These are phyloP conservation scores for Trametes cingulata DNA, from an alignment of 768 basidiomycete species.

Conservation along the genomic window DNA sequence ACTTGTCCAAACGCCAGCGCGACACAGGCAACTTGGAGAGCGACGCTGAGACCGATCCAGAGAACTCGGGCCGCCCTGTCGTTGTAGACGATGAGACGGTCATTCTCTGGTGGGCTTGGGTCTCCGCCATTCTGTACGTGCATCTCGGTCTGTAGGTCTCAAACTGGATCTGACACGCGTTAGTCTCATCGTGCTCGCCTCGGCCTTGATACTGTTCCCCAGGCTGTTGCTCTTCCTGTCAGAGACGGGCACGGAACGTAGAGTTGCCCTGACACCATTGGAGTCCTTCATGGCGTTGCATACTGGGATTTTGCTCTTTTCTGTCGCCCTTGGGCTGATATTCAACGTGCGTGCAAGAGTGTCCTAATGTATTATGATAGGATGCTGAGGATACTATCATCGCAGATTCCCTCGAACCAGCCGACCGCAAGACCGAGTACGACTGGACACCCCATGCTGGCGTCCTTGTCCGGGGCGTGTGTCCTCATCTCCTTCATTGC, in stretches of 20 bases:
- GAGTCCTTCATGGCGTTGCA: conserved; percentile 72
- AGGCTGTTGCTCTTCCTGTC: conserved; percentile 69
- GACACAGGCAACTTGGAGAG: conserved; percentile 7
- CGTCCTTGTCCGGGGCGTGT: conserved; percentile 56
- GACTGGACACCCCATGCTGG: conserved; percentile 61
- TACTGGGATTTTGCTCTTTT: conserved; percentile 60
- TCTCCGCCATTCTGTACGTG: conserved; percentile 32
- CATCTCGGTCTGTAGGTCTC: neutral
- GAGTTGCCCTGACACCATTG: conserved; percentile 56
- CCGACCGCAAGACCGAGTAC: neutral
- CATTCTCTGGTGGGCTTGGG: conserved; percentile 42
- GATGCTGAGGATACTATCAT: neutral
- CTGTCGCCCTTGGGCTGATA: conserved; percentile 56
- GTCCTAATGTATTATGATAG: neutral
- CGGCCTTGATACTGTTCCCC: conserved; percentile 50
- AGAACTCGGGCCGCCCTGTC: neutral
- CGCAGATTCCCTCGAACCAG: neutral
- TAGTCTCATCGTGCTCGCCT: conserved; percentile 29
- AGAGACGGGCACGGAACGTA: conserved; percentile 43
- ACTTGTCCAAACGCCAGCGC: conserved; percentile 29
- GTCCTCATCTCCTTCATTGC: conserved; percentile 60
- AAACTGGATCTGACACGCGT: neutral
- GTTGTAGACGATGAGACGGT: conserved; percentile 27
- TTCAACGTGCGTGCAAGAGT: conserved; percentile 47
- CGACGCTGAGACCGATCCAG: neutral